Percentiles rank a stretch among this genome's conserved stretches.
Evolutionary conservation across 2,329 filamentous ascomycete genomes (phyloP).

Genomic region (Diaporthe vaccinii): DNA sequence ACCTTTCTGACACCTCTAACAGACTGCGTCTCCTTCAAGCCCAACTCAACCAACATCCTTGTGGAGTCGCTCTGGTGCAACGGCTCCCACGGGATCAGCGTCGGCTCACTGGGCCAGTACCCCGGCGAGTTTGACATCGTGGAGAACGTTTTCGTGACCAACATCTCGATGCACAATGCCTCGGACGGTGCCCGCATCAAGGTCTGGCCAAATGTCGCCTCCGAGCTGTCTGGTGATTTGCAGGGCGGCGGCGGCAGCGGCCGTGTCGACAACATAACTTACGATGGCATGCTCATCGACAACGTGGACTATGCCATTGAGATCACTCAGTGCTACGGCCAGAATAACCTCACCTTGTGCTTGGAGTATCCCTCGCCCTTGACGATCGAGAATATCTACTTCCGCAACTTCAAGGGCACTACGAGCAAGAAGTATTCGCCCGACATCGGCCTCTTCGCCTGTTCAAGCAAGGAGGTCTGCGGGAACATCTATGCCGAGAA

Average conservation of each 20-base stretch:
- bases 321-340: conserved; percentile 59
- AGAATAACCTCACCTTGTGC: conserved; percentile 73
- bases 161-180: conserved; percentile 70
- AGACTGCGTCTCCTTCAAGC: conserved; percentile 81
- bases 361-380: conserved; percentile 66
- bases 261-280: conserved; percentile 73
- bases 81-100: conserved; percentile 79
- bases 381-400: conserved; percentile 66
- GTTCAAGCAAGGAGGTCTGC: conserved; percentile 45
- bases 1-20: background rate
- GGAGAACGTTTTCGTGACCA: conserved; percentile 76
- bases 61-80: conserved; percentile 77
- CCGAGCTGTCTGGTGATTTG: conserved; percentile 58
- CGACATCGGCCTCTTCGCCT: conserved; percentile 46
- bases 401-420: conserved; percentile 66
- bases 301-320: conserved; percentile 76
- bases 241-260: conserved; percentile 72
- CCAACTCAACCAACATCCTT: conserved; percentile 77
- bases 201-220: conserved; percentile 61
- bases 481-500: conserved; percentile 43
- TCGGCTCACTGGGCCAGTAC: conserved; percentile 81
- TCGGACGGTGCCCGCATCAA: conserved; percentile 79
- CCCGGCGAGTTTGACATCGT: conserved; percentile 74
- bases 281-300: conserved; percentile 66
- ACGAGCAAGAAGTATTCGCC: conserved; percentile 50